Evolutionary conservation across 306 rosid genomes (phyloP).

Genomic region (Rosa chinensis): DNA sequence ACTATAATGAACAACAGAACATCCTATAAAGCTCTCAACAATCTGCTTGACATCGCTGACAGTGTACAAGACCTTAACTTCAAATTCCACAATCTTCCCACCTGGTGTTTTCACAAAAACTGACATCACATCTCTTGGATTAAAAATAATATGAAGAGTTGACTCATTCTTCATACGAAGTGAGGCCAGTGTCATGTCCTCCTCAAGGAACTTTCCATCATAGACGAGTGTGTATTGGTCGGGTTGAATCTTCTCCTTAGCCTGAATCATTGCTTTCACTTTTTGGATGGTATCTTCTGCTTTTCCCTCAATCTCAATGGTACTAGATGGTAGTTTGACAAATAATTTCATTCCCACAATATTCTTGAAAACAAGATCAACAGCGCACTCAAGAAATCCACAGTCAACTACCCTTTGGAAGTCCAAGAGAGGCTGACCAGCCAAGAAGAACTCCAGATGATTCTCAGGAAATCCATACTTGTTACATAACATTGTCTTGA

Average conservation of each 20-base stretch:
- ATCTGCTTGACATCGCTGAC: slow-evolving; percentile 13
- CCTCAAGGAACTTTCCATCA: slow-evolving; percentile 11
- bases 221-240: slow-evolving; percentile 18
- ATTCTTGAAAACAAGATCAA: slow-evolving; percentile 14
- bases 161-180: slow-evolving; percentile 14
- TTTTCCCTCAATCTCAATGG: slow-evolving; percentile 24
- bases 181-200: slow-evolving; percentile 22
- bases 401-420: slow-evolving; percentile 9
- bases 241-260: neutral
- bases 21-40: slow-evolving; percentile 20
- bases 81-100: slow-evolving; percentile 1
- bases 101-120: slow-evolving; percentile 11
- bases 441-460: slow-evolving; percentile 13
- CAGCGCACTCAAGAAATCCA: slow-evolving; percentile 14
- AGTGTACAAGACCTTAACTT: slow-evolving; percentile 20
- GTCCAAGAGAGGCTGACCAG: slow-evolving; percentile 6
- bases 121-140: slow-evolving; percentile 7
- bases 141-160: slow-evolving; percentile 19
- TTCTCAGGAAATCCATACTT: slow-evolving; percentile 16
- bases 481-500: slow-evolving; percentile 14
- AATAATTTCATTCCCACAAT: neutral
- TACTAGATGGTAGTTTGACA: slow-evolving; percentile 20
- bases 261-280: slow-evolving; percentile 20
- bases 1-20: slow-evolving; percentile 7
- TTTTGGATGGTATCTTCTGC: slow-evolving; percentile 16